Conservation (phyloP, 2,329 filamentous ascomycete species). For the Talaromyces verruculosus region DNA sequence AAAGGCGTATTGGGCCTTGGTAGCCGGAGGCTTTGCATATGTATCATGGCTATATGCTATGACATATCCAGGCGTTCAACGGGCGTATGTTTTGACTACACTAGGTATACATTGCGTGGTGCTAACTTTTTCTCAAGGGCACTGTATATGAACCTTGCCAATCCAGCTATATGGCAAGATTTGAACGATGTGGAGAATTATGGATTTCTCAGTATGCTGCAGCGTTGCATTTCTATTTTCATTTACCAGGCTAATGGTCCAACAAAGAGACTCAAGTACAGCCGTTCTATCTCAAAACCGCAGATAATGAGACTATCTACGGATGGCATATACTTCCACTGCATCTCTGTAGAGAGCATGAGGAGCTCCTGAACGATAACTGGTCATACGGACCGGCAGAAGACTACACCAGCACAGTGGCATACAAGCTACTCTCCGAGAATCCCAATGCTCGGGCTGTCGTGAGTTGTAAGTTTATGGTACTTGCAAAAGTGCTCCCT, state of each 20-base stretch:
- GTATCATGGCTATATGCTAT: constrained; percentile 63
- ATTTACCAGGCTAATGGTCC: neutral
- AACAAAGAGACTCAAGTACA: constrained; percentile 77
- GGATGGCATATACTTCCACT: constrained; percentile 89
- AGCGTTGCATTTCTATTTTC: neutral
- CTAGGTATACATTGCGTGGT: neutral
- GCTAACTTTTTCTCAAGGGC: constrained; percentile 54
- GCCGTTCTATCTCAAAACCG: constrained; percentile 73
- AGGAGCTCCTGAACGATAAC: constrained; percentile 59
- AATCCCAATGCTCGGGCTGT: constrained; percentile 56
- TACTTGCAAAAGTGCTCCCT: neutral
- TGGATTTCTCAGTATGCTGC: constrained; percentile 73
- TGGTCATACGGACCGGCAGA: constrained; percentile 52
- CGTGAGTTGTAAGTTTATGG: constrained; percentile 40
- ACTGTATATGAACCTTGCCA: constrained; percentile 79
- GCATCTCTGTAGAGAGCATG: constrained; percentile 71
- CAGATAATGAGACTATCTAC: constrained; percentile 75
- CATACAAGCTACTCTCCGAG: constrained; percentile 52
- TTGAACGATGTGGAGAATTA: constrained; percentile 75
- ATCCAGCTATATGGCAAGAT: constrained; percentile 70
- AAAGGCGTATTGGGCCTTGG: constrained; percentile 58
- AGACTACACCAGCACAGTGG: constrained; percentile 50
- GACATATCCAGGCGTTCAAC: constrained; percentile 70
- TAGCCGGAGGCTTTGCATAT: constrained; percentile 64
- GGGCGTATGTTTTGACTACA: constrained; percentile 63